Base-by-base conservation (phyloP, 2,329 filamentous ascomycete species). In the Aspergillus arachidicola region DNA sequence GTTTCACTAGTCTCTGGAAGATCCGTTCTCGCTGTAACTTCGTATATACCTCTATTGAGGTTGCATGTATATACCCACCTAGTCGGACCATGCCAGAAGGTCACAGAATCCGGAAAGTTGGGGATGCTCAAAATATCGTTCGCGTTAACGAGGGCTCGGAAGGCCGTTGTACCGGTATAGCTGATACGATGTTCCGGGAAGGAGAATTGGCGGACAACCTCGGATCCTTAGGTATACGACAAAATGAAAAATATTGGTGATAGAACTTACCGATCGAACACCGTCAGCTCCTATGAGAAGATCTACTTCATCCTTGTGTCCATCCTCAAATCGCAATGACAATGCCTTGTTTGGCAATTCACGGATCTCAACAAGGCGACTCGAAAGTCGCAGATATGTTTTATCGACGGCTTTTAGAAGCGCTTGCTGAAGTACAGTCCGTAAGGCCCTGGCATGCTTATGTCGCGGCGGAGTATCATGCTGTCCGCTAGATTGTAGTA, bases 51-150 rank as follows among this genome's bases (percentile, higher is more conserved):
- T 36, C 59, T 62, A 2, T 53, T 54, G 26, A 67, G 26, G 21
- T 63, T 65, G 23, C 65, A 67, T 4, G 65, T 67, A 41, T 65
- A 67, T 1, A 67, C 57, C 56, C 63, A 63, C 7, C 62, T 41
- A 3, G 41, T 36, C 12, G 65, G 63, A 11, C 65, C 65, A 46
- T 67, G 65, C 65, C 65, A 67, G 21, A 67, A 65, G 5, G 61
- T 67, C 9, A 65, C 59, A 0, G 63, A 57, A 11, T 67, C 63
- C 0, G 61, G 63, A 6, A 64, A 65, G 0, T 57, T 61, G 4
- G 59, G 41, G 6, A 67, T 65, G 16, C 36, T 57, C 0, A 65
- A 50, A 14, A 67, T 45, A 1, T 64, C 62, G 1, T 56, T 21
- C 5, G 65, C 36, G 12, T 64, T 56, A 3, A 64, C 55, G 1